Evolutionary conservation across 2,329 filamentous ascomycete genomes (phyloP).

Genomic region (Aspergillus sp.): DNA sequence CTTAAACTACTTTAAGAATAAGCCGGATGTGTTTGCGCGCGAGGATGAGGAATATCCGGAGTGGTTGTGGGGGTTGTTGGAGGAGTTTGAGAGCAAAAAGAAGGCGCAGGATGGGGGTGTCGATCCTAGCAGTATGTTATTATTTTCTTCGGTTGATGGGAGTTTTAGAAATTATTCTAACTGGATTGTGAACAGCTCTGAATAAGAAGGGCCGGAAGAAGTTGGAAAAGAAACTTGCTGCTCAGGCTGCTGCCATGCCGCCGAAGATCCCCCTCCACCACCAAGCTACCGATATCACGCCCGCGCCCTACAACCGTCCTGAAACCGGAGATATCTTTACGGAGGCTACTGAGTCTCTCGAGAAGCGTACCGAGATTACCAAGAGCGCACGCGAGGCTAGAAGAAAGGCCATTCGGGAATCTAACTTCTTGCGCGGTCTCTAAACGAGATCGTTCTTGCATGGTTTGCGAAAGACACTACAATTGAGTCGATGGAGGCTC

Average conservation of each 20-base stretch:
- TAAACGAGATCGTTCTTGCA: slow-evolving; percentile 18
- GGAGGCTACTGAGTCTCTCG: slow-evolving; percentile 30
- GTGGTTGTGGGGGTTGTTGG: slow-evolving; percentile 42
- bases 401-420: slow-evolving; percentile 41
- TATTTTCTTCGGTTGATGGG: not conserved
- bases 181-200: slow-evolving; percentile 24
- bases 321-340: slow-evolving; percentile 18
- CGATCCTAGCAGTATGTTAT: slow-evolving; percentile 34
- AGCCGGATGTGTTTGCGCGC: slow-evolving; percentile 37
- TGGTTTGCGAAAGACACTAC: slow-evolving; percentile 2
- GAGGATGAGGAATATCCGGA: slow-evolving; percentile 44
- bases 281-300: slow-evolving; percentile 40
- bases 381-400: slow-evolving; percentile 40
- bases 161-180: no score
- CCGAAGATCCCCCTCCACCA: slow-evolving; percentile 40
- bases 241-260: slow-evolving; percentile 31
- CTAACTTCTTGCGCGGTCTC: slow-evolving; percentile 44
- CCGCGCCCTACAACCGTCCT: slow-evolving; percentile 28
- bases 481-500: slow-evolving; percentile 7
- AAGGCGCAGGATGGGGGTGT: slow-evolving; percentile 29
- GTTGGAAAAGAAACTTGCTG: slow-evolving; percentile 42
- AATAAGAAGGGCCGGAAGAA: slow-evolving; percentile 43
- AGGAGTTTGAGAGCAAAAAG: slow-evolving; percentile 27
- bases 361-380: slow-evolving; percentile 36
- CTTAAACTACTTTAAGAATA: slow-evolving; percentile 43